Base-by-base conservation (phyloP, 2,329 filamentous ascomycete species). In the Coniochaeta sp. region DNA sequence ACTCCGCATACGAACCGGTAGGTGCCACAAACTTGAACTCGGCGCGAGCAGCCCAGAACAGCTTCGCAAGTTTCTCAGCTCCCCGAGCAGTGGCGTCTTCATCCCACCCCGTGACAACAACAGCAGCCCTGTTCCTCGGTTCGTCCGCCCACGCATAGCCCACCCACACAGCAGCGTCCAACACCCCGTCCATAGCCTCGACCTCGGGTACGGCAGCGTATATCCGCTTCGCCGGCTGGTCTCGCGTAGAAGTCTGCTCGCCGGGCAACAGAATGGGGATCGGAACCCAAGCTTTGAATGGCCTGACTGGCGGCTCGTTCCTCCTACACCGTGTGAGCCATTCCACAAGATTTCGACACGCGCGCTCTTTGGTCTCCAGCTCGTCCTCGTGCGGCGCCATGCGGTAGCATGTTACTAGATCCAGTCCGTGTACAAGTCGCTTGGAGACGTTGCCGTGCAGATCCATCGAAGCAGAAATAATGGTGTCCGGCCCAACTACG, bases 91-190 rank as follows among this genome's bases (percentile, higher is more conserved):
- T 67, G 0, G 65, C 63, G 1, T 60, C 55, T 48, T 67, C 55
- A 42, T 77, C 67, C 76, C 76, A 78, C 10, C 77, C 77, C 0
- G 76, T 79, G 0, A 75, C 74, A 4, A 79, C 68, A 3, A 79
- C 68, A 2, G 63, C 72, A 0, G 75, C 77, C 6, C 72, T 67
- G 52, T 79, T 77, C 18, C 77, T 68, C 20, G 74, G 74, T 58
- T 78, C 76, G 53, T 80, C 77, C 0, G 77, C 77, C 77, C 77
- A 79, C 1, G 76, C 72, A 55, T 80, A 80, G 2, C 77, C 77
- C 0, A 79, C 76, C 76, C 77, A 80, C 26, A 79, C 69, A 0
- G 75, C 74, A 0, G 76, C 76, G 57, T 80, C 77, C 12, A 78
- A 61, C 1, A 79, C 64, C 0, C 70, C 72, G 0, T 67, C 57